Base-by-base conservation (phyloP, 805 yeast species). In the Starmerella powellii region DNA sequence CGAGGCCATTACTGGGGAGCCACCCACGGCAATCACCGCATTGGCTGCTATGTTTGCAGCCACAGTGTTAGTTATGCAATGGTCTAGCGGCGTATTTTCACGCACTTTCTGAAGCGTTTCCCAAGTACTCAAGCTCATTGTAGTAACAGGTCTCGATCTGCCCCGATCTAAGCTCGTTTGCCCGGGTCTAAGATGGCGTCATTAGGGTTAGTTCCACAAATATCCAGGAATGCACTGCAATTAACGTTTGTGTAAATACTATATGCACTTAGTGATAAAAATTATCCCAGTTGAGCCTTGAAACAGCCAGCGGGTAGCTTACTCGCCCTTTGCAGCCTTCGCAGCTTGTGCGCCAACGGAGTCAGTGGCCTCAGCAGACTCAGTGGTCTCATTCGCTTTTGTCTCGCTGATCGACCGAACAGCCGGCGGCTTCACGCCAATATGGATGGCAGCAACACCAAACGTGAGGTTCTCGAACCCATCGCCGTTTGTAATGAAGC, bases 401-500 rank as follows among this genome's bases (percentile, higher is more conserved):
- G 23, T 26, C 24, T 36, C 39, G 32, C 39, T 19, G 4, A 27
- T 8, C 16, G 24, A 12, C 8, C 17, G n/a, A 21, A 27, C 13
- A 10, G 34, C 41, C 10, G 44, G 46, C 50, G 84, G 69, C 64
- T 91, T 91, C 42, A 91, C 83, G 55, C 97, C 98, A 61, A 86
- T 76, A 59, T 91, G 98, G 51, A 91, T 86, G 40, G 95, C 88
- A 41, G 97, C 94, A 42, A 86, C 80, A 47, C 98, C 98, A 62
- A 84, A 83, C 11, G 96, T 83, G 57, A 91, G 71, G 62, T 82
- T 82, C 66, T 91, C 97, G 61, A 87, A 91, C 41, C 98, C 98
- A 40, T 73, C 74, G 42, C 84, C 85, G 54, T 93, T 93, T 43
- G 83, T 80, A 50, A 80, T 79, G 61, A 91, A 91, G 1, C 98